These are phyloP conservation scores for Extremus antarcticus DNA, from an alignment of 495 filamentous ascomycete genomes.

Conservation along the genomic window DNA sequence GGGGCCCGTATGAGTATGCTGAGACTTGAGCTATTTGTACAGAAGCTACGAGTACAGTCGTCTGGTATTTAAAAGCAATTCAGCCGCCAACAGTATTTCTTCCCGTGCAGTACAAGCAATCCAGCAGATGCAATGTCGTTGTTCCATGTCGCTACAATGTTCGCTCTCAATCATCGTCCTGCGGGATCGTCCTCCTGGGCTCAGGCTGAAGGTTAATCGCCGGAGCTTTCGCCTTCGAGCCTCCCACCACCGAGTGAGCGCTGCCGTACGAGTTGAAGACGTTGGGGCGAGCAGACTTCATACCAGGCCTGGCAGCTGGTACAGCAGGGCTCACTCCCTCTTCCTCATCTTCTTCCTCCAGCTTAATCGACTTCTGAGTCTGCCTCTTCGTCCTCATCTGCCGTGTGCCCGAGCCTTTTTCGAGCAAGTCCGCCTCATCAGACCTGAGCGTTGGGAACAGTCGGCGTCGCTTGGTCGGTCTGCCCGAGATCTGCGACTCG, in stretches of 20 bases:
- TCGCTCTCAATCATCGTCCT: not conserved
- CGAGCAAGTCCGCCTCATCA: not conserved
- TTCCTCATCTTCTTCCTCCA: not conserved
- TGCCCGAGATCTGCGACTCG: not conserved
- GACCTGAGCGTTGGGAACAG: not conserved
- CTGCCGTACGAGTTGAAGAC: not conserved
- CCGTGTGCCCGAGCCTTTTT: not conserved
- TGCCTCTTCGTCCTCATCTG: not conserved
- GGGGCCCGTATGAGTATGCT: conserved; percentile 42
- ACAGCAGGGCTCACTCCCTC: no score
- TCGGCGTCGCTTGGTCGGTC: not conserved
- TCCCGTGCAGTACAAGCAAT: not conserved
- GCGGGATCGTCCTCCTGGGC: not conserved
- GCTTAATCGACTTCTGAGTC: not conserved
- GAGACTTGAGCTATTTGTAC: conserved; percentile 42
- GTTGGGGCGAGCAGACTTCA: no score
- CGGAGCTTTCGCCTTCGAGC: not conserved
- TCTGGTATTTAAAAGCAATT: not conserved
- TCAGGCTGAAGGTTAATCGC: not conserved
- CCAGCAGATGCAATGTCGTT: not conserved
- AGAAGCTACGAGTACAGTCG: not conserved
- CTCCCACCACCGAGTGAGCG: not conserved
- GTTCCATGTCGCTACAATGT: not conserved
- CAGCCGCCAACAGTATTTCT: not conserved
- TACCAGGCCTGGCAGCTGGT: no score